Conservation (phyloP, 2,329 filamentous ascomycete species). For the Clarireedia homoeocarpa region DNA sequence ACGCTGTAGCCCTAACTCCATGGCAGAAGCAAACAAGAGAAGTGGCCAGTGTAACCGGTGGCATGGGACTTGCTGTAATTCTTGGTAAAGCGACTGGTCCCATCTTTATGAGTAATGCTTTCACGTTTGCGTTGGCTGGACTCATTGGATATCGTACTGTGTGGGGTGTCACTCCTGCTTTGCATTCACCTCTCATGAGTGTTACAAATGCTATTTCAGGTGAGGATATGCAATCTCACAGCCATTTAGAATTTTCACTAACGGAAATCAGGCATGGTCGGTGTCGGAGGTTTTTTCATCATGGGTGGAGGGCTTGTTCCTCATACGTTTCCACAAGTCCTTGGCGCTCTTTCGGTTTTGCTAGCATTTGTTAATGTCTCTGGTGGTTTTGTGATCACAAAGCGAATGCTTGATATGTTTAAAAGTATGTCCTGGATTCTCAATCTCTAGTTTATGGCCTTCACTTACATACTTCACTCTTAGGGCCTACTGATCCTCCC, state of each 20-base stretch:
- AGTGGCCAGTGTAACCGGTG: constrained; percentile 65
- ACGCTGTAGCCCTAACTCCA: constrained; percentile 59
- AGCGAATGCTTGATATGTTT: constrained; percentile 91
- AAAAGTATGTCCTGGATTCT: constrained; percentile 43
- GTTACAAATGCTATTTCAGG: constrained; percentile 90
- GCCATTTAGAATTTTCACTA: constrained; percentile 7
- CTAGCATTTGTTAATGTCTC: constrained; percentile 84
- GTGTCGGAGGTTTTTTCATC: constrained; percentile 80
- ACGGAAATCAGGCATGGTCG: constrained; percentile 60
- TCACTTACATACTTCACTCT: not conserved
- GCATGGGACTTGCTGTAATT: constrained; percentile 67
- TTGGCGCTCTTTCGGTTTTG: constrained; percentile 74
- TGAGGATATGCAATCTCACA: constrained; percentile 17
- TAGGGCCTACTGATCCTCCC: constrained; percentile 71
- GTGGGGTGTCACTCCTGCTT: constrained; percentile 75
- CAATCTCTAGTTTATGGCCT: not conserved
- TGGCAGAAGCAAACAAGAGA: constrained; percentile 75
- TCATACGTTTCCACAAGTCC: constrained; percentile 67
- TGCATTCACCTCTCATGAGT: constrained; percentile 86
- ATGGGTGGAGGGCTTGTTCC: constrained; percentile 76
- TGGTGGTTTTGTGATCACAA: constrained; percentile 85
- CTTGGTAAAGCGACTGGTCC: constrained; percentile 76
- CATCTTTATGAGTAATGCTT: constrained; percentile 80
- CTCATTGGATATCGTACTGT: constrained; percentile 83
- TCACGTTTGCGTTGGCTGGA: constrained; percentile 76